Evolutionary conservation across 2,329 filamentous ascomycete genomes (phyloP), one percentile per base, ranked within the genome.

Genomic region (Xylaria sp.): DNA sequence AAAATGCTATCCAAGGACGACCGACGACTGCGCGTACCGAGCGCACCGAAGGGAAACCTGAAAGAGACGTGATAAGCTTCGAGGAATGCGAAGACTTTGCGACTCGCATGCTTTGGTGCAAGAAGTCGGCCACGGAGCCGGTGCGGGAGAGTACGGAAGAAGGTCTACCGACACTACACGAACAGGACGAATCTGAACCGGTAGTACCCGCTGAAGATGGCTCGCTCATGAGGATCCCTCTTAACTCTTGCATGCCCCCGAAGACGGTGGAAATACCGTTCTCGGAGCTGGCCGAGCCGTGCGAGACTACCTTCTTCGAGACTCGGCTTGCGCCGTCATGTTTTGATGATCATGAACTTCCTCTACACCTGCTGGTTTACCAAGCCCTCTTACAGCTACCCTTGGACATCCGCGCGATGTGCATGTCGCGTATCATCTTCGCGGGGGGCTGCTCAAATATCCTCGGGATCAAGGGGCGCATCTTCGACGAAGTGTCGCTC

Each of bases 351-450:
- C 81, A 99, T 63, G 93, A 97, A 60, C 80, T 90, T 17, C 87
- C 93, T 0, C 66, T 97, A 1, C 90, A 90, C 47, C 69, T 86
- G 11, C 80, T 97, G 7, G 78, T 95, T 2, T 95, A 96, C 72
- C 82, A 84, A 48, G 82, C 86, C 37, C 80, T 99, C 1, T 78
- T 95, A 1, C 80, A 84, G 7, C 78, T 97, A 1, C 90, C 92
- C 0, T 75, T 93, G 3, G 94, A 99, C 71, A 86, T 92, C 3
- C 86, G 94, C 20, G 87, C 89, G 1, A 74, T 88, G 4, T 97
- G 93, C 71, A 94, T 97, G 86, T 87, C 92, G 1, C 89, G 93
- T 38, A 89, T 97, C 42, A 78, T 96, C 16, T 89, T 99, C 66
- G 88, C 88, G 0, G 94, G 94, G 26, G 91, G 91, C 2, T 89